A percentile compares a stretch with the other conserved stretches of the same genome.
These are phyloP conservation scores for Fraxinus baroniana DNA, from an alignment of 305 asterid species.

Conservation along the genomic window DNA sequence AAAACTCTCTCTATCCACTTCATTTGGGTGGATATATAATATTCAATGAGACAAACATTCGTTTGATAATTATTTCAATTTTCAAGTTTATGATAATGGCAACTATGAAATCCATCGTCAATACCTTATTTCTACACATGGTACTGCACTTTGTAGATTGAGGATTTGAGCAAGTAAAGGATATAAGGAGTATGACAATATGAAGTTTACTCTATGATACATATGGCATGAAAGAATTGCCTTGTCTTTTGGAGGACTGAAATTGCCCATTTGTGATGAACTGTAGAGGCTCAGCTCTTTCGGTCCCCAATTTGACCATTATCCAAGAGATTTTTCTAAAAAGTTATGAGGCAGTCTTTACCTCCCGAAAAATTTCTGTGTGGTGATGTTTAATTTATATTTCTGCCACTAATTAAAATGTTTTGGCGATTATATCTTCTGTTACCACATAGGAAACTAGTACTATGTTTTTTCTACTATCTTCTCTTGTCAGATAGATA, in stretches of 20 bases:
- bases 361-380: not conserved
- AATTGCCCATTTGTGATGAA: not conserved
- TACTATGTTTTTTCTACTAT: constrained; percentile 1
- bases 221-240: constrained; percentile 6
- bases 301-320: not conserved
- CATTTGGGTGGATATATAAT: constrained; percentile 12
- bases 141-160: not conserved
- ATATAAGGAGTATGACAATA: not conserved
- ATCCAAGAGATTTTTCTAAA: not conserved
- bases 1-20: constrained; percentile 14
- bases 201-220: not conserved
- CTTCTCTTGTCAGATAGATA: constrained; percentile 18
- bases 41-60: constrained; percentile 8
- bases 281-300: not conserved
- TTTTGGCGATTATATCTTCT: not conserved
- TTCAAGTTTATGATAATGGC: not conserved
- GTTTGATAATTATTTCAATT: not conserved
- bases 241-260: constrained; percentile 9
- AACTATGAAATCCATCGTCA: not conserved
- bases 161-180: not conserved
- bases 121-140: not conserved
- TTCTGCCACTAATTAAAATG: constrained; percentile 6
- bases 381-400: constrained; percentile 6
- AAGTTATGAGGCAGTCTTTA: not conserved
- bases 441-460: constrained; percentile 4